These are phyloP conservation scores for Camelina neglecta DNA, from an alignment of 345 rosid species.

Conservation along the genomic window DNA sequence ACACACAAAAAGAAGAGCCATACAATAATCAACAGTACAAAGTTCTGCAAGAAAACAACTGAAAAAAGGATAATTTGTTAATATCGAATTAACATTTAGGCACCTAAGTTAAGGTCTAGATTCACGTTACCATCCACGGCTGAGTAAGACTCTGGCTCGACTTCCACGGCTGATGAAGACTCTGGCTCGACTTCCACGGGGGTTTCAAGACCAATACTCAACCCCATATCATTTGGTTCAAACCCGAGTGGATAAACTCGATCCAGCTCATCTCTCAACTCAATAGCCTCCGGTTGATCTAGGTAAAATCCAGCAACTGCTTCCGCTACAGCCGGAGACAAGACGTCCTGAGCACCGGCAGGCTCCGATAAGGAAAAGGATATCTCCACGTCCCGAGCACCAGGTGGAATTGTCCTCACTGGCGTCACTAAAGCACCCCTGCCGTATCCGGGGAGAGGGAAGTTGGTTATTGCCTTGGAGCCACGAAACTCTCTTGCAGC, in stretches of 20 bases:
- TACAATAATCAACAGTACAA: background rate
- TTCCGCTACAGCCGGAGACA: conserved; percentile 38
- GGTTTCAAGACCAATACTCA: conserved; percentile 41
- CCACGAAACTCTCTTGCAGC: conserved; percentile 68
- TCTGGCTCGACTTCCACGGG: conserved; percentile 51
- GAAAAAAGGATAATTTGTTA: conserved; percentile 13
- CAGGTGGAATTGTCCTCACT: conserved; percentile 15
- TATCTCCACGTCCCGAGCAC: too few relatives aligned
- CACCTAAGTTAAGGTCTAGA: conserved; percentile 67
- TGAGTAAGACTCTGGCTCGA: conserved; percentile 53
- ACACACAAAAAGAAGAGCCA: background rate
- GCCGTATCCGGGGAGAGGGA: conserved; percentile 39
- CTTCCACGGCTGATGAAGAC: conserved; percentile 39
- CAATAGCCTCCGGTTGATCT: conserved; percentile 6
- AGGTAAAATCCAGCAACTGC: conserved; percentile 17
- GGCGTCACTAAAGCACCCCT: conserved; percentile 36
- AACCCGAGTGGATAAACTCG: conserved; percentile 33
- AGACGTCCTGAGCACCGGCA: conserved; percentile 33
- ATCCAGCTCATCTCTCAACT: conserved; percentile 8
- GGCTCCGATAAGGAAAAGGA: conserved; percentile 22
- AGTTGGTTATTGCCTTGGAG: conserved; percentile 66
- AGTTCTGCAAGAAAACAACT: background rate
- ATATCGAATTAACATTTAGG: conserved; percentile 30
- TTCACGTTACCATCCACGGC: conserved; percentile 49
- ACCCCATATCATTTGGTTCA: conserved; percentile 45